Percentiles rank a stretch among this genome's conserved stretches.
phyloP scores from a whole-genome alignment of 805 yeast species.

The Peterozyma xylosa region DNA sequence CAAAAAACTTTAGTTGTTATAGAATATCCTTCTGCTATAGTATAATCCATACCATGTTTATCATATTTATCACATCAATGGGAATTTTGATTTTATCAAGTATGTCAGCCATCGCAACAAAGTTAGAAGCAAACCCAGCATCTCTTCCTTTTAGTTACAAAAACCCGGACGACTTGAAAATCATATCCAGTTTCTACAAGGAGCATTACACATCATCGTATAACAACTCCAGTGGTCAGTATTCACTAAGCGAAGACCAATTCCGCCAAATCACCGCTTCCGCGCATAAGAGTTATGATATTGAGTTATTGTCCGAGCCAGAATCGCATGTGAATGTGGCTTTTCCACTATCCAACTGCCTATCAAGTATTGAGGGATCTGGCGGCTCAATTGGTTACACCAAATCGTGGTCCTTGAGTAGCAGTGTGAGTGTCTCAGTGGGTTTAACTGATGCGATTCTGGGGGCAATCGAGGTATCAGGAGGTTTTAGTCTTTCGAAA shows the following conservation, averaged over 20 bases:
- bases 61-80: no score
- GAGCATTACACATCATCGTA: neutral
- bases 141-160: neutral
- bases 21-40: no score
- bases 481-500: neutral
- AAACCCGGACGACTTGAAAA: neutral
- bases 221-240: neutral
- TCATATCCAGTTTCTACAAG: neutral
- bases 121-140: no score
- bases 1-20: no score
- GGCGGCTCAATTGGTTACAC: slow-evolving; percentile 8
- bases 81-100: no score
- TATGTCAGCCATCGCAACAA: no score
- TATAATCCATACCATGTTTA: no score
- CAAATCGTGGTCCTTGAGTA: neutral
- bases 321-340: neutral
- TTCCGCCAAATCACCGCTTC: neutral
- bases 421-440: neutral
- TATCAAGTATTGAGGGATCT: slow-evolving; percentile 1
- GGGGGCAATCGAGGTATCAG: neutral
- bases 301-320: slow-evolving; percentile 1
- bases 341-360: slow-evolving; percentile 6
- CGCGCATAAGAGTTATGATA: neutral
- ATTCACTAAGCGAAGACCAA: neutral
- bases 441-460: slow-evolving; percentile 3